Conservation (phyloP, 805 yeast genomes). For the Naumovozyma baii region DNA sequence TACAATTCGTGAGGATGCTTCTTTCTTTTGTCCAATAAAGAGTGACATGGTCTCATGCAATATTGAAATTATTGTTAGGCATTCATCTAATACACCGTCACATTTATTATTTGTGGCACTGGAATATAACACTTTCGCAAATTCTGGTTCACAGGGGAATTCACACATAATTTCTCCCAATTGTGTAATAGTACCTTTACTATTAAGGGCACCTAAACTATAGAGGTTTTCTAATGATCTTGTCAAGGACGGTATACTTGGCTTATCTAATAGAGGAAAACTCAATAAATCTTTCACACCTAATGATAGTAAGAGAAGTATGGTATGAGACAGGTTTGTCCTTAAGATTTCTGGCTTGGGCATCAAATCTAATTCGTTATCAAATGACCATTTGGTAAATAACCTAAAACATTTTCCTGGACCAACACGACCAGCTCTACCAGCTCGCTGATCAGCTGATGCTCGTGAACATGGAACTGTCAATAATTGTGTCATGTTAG, state of each 20-base stretch:
- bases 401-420: slow-evolving; percentile 92
- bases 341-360: slow-evolving; percentile 91
- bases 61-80: slow-evolving; percentile 72
- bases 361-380: slow-evolving; percentile 63
- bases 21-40: slow-evolving; percentile 18
- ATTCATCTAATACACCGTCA: slow-evolving; percentile 51
- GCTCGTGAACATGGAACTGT: slow-evolving; percentile 90
- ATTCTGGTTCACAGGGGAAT: slow-evolving; percentile 86
- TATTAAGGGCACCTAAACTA: slow-evolving; percentile 77
- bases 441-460: slow-evolving; percentile 92
- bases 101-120: slow-evolving; percentile 41
- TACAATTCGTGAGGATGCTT: slow-evolving; percentile 28
- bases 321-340: slow-evolving; percentile 67
- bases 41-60: slow-evolving; percentile 61
- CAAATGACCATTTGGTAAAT: slow-evolving; percentile 63
- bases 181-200: slow-evolving; percentile 65
- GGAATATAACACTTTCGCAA: slow-evolving; percentile 63
- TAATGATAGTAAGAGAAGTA: slow-evolving; percentile 65
- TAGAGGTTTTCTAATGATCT: slow-evolving; percentile 75
- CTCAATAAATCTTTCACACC: slow-evolving; percentile 75
- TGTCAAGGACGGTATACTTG: slow-evolving; percentile 61
- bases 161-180: slow-evolving; percentile 81
- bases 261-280: slow-evolving; percentile 89
- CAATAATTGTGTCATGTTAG: slow-evolving; percentile 80
- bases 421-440: slow-evolving; percentile 96